Percentiles rank a stretch among this genome's conserved stretches.
Conservation (phyloP, 2,329 filamentous ascomycete species). For the Dendryphion nanum region DNA sequence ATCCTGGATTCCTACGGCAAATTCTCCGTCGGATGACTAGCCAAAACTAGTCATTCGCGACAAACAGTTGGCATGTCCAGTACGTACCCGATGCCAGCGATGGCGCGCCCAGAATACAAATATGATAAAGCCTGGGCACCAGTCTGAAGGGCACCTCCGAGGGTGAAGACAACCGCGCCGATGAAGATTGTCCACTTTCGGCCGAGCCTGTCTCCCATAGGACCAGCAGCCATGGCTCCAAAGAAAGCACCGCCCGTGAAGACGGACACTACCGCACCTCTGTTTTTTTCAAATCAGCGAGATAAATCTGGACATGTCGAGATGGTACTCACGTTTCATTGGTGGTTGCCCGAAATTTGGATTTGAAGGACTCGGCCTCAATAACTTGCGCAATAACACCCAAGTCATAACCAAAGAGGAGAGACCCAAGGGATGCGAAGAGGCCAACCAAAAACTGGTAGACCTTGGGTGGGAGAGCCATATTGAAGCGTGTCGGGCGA, state of each 20-base stretch:
- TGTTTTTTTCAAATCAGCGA: slow-evolving; percentile 23
- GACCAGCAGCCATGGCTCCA: slow-evolving; percentile 64
- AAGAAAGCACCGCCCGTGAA: slow-evolving; percentile 77
- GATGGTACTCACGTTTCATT: slow-evolving; percentile 32
- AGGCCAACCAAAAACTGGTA: slow-evolving; percentile 61
- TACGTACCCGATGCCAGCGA: slow-evolving; percentile 65
- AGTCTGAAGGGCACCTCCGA: slow-evolving; percentile 73
- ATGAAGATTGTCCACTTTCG: slow-evolving; percentile 70
- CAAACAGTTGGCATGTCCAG: no score
- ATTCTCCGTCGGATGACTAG: no score
- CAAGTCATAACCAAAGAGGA: slow-evolving; percentile 60
- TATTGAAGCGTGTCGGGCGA: no score
- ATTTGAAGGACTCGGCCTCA: slow-evolving; percentile 42
- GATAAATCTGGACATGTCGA: not conserved
- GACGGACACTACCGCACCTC: slow-evolving; percentile 70
- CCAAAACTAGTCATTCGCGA: no score
- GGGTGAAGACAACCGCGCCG: slow-evolving; percentile 67
- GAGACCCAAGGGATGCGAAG: slow-evolving; percentile 59
- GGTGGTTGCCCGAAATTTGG: slow-evolving; percentile 40
- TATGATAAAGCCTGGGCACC: slow-evolving; percentile 60
- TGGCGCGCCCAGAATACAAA: slow-evolving; percentile 67
- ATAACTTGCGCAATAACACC: slow-evolving; percentile 61
- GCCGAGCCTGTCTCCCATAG: slow-evolving; percentile 62
- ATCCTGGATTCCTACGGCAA: no score
- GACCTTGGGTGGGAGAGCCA: slow-evolving; percentile 57